Evolutionary conservation across 108 stramenopile species (phyloP).

Genomic region (Fragilaria crotonensis): DNA sequence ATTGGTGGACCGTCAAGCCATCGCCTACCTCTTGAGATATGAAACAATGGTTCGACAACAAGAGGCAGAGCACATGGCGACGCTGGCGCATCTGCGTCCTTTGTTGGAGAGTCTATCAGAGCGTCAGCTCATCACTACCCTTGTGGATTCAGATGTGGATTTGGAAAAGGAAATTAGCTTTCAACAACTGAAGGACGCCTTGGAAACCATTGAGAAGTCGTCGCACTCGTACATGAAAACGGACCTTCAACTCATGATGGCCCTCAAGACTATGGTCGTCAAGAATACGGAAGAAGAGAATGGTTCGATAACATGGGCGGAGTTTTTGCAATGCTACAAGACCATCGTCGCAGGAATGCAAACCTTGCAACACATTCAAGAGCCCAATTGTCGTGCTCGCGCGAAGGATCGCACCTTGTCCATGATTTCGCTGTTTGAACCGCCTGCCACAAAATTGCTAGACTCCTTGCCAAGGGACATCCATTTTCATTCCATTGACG

Average conservation of each 20-base stretch:
- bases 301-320: constrained; percentile 40
- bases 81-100: constrained; percentile 30
- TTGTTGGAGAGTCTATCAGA: constrained; percentile 2
- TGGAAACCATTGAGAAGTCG: constrained; percentile 13
- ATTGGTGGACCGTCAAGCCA: constrained; percentile 1
- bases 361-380: constrained; percentile 33
- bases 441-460: constrained; percentile 4
- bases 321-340: constrained; percentile 59
- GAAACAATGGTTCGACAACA: constrained; percentile 67
- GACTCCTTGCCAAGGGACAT: too few species aligned
- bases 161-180: constrained; percentile 18
- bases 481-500: too few species aligned
- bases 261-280: constrained; percentile 14
- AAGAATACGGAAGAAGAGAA: neutral
- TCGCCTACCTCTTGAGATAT: constrained; percentile 43
- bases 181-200: constrained; percentile 18
- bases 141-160: constrained; percentile 5
- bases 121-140: neutral
- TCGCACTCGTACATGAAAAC: constrained; percentile 20
- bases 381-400: constrained; percentile 12
- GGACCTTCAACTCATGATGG: constrained; percentile 44
- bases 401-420: constrained; percentile 27
- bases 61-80: constrained; percentile 42
- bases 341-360: constrained; percentile 57
- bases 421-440: constrained; percentile 24